These are phyloP conservation scores for Ceriops zippeliana DNA, from an alignment of 345 rosid genomes.

Conservation along the genomic window DNA sequence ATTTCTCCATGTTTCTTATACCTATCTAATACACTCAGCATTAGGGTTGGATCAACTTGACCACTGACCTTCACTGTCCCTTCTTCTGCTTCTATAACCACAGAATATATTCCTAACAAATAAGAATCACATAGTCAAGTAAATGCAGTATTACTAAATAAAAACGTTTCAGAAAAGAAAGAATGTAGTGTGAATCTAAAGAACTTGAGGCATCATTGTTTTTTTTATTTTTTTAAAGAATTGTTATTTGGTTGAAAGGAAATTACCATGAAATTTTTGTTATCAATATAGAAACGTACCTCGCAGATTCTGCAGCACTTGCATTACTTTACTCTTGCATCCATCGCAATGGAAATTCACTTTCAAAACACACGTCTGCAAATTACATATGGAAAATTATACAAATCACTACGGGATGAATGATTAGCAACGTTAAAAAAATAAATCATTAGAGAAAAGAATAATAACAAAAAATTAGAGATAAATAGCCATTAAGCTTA, in stretches of 20 bases:
- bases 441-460: too few relatives aligned
- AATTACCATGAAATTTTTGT: too few relatives aligned
- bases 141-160: too few relatives aligned
- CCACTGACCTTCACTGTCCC: conserved; percentile 19
- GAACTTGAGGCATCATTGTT: too few relatives aligned
- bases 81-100: conserved; percentile 20
- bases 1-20: conserved; percentile 25
- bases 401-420: too few relatives aligned
- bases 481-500: not conserved
- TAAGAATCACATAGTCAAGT: not conserved
- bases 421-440: too few relatives aligned
- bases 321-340: conserved; percentile 26
- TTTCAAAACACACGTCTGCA: conserved; percentile 7
- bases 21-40: conserved; percentile 16
- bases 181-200: too few relatives aligned
- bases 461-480: too few relatives aligned
- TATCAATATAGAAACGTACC: conserved; percentile 10
- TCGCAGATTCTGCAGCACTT: conserved; percentile 26
- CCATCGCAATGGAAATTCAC: conserved; percentile 15
- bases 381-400: not conserved
- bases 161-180: too few relatives aligned
- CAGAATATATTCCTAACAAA: conserved; percentile 16
- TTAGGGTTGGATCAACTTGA: conserved; percentile 15
- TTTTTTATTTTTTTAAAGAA: too few relatives aligned
- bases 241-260: too few relatives aligned